These are phyloP conservation scores for Heterobasidion parviporum DNA, from an alignment of 1,284 basidiomycete genomes.

Conservation along the genomic window DNA sequence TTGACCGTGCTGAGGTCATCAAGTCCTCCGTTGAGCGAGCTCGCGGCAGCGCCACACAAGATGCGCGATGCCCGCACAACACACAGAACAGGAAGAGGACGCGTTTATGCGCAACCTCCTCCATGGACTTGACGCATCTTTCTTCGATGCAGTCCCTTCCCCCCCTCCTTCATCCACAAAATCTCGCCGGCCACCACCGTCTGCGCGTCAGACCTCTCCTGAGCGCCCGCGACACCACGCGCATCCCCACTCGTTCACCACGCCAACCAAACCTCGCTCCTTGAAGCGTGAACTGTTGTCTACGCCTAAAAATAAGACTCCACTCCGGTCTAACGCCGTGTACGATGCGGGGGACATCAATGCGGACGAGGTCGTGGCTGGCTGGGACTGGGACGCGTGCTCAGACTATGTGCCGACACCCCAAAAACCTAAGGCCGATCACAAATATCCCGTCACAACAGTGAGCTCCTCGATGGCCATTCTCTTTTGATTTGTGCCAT, in stretches of 20 bases:
- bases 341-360: not conserved
- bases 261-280: not conserved
- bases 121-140: not conserved
- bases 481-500: no score
- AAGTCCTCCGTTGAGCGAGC: no score
- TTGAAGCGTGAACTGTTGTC: not conserved
- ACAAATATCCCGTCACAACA: slow-evolving; percentile 10
- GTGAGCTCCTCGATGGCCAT: not conserved
- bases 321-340: not conserved
- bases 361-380: not conserved
- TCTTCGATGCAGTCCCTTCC: not conserved
- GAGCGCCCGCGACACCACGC: not conserved
- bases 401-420: slow-evolving; percentile 24
- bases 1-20: no score
- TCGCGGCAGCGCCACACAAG: no score
- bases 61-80: no score
- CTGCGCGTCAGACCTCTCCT: not conserved
- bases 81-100: not conserved
- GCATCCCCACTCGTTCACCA: not conserved
- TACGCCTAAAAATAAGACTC: not conserved
- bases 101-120: not conserved
- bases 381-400: slow-evolving; percentile 44
- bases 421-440: slow-evolving; percentile 11
- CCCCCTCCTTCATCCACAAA: not conserved
- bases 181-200: not conserved